Evolutionary conservation across 139 green algal genomes (phyloP).

Genomic region (Choricystis sp.): DNA sequence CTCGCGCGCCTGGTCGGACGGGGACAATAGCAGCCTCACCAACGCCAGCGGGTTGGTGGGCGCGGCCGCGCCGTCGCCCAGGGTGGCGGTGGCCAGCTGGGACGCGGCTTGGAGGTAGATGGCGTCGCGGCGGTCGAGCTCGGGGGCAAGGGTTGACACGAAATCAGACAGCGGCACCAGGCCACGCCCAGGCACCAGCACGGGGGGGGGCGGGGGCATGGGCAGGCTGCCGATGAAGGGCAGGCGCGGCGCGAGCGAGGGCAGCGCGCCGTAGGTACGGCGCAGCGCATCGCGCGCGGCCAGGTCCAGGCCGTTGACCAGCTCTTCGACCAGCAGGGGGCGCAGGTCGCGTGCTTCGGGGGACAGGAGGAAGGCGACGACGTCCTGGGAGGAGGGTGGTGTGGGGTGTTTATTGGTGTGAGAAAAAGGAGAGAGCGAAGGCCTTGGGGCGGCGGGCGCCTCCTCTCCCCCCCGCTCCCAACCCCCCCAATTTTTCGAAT

Average conservation of each 20-base stretch:
- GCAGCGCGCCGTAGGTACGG: conserved; percentile 9
- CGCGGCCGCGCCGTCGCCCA: not conserved
- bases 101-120: conserved; percentile 33
- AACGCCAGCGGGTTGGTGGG: conserved; percentile 17
- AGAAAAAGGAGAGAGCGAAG: too few relatives aligned
- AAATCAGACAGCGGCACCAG: conserved; percentile 19
- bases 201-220: conserved; percentile 19
- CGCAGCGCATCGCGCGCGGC: conserved; percentile 36
- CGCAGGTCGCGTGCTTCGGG: conserved; percentile 43
- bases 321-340: conserved; percentile 39
- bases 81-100: not conserved
- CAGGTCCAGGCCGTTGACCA: conserved; percentile 37
- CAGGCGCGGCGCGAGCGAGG: conserved; percentile 32
- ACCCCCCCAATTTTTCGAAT: not conserved
- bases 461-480: too few relatives aligned
- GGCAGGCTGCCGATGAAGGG: conserved; percentile 25
- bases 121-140: conserved; percentile 30
- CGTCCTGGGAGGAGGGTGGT: conserved; percentile 20
- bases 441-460: too few relatives aligned
- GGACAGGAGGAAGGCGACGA: conserved; percentile 49
- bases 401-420: too few relatives aligned
- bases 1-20: conserved; percentile 35
- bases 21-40: conserved; percentile 22
- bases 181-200: conserved; percentile 39
- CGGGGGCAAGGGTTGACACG: conserved; percentile 35